phyloP scores from a whole-genome alignment of 2,329 filamentous ascomycete species.

The Juglanconis juglandina region DNA sequence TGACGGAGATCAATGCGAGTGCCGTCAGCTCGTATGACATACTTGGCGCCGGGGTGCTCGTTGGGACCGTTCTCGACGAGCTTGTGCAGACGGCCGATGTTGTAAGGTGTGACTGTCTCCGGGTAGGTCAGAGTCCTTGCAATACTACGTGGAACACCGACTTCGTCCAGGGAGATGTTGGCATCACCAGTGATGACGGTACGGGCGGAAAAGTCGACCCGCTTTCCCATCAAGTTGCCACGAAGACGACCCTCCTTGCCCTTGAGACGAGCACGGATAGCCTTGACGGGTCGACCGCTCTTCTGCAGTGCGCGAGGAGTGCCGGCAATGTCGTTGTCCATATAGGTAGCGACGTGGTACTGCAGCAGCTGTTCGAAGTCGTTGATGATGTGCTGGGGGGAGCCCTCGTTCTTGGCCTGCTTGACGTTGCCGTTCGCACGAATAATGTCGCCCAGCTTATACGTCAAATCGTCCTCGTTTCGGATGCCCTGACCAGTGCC shows the following conservation, averaged over 20 bases:
- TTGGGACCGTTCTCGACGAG: constrained; percentile 92
- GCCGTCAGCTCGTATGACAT: constrained; percentile 90
- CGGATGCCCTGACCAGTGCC: constrained; percentile 88
- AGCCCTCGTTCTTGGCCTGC: constrained; percentile 85
- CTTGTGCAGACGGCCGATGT: constrained; percentile 86
- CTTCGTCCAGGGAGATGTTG: constrained; percentile 92
- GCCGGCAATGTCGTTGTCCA: constrained; percentile 99
- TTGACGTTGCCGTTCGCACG: constrained; percentile 94
- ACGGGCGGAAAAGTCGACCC: constrained; percentile 98
- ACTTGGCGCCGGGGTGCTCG: constrained; percentile 92
- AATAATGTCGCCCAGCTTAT: constrained; percentile 98
- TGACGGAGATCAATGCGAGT: constrained; percentile 93
- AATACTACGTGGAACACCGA: constrained; percentile 92
- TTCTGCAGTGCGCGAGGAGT: constrained; percentile 94
- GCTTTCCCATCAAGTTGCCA: constrained; percentile 99
- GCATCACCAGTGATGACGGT: constrained; percentile 99
- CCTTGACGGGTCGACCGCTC: constrained; percentile 93
- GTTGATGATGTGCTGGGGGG: constrained; percentile 81
- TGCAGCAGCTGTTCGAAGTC: constrained; percentile 92
- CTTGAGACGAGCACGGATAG: constrained; percentile 94
- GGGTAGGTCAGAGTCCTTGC: constrained; percentile 92
- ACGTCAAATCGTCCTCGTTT: constrained; percentile 98
- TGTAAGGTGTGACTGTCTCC: constrained; percentile 96
- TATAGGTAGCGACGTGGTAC: constrained; percentile 97
- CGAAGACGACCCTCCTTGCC: constrained; percentile 97